Base-by-base conservation (phyloP, 2,329 filamentous ascomycete genomes). In the Botrytis fragariae region DNA sequence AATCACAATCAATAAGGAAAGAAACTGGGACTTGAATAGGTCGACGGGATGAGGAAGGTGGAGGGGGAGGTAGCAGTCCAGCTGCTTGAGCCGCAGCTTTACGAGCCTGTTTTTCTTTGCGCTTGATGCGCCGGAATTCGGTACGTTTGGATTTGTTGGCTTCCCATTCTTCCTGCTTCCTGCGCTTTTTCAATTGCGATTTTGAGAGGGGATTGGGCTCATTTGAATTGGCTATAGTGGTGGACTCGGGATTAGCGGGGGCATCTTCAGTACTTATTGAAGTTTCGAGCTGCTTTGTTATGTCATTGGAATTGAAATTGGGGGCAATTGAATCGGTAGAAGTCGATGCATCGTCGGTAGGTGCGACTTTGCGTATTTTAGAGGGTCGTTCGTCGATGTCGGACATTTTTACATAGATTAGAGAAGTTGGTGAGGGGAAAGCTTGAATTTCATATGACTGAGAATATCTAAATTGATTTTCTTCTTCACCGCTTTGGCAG, bases 1-100 rank as follows among this genome's bases (percentile, higher is more conserved):
- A 99, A 77, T 93, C 90, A 83, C 95, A 98, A 84, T 99, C 96
- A 75, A 99, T 85, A 74, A 99, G 86, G 77, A 99, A 85, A 0
- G 93, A 89, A 35, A 98, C 84, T 2, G 95, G 94, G 0, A 97
- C 87, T 72, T 90, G 88, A 67, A 86, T 84, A 61, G 83, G 78
- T 67, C 78, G 71, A 18, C 71, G 71, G 7, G 71, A 61, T 22
- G 62, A 68, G 9, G 62, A 14, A 25, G 71, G 71, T 5, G 62
- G 71, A 14, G 71, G 71, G 14, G 62, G 62, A 39, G 71, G 71
- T n/a, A 72, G 45, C 16, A 68, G 71, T 18, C 71, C 71, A 83
- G 82, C 60, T 84, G 86, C 72, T 82, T 83, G 35, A 80, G 82
- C 73, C 80, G 84, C 82, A 9, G 85, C 86, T n/a, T 87, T 83